A percentile compares a stretch with the other conserved stretches of the same genome.
phyloP scores from a whole-genome alignment of 2,329 filamentous ascomycete species.

The Phaeosphaeria sp. region DNA sequence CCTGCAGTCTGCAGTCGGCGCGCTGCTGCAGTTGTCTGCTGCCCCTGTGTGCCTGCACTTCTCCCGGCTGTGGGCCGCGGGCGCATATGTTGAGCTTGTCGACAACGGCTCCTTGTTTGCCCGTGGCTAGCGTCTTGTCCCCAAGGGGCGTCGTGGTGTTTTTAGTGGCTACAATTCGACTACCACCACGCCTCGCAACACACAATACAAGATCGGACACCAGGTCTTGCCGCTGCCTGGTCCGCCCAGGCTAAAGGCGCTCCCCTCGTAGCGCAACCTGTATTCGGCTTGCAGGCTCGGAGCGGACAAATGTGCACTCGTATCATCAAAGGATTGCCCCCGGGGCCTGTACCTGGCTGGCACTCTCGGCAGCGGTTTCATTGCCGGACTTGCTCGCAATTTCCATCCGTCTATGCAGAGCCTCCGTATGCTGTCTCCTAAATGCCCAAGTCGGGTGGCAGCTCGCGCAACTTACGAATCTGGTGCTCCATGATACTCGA shows the following conservation, averaged over 20 bases:
- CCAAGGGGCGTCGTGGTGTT: constrained; percentile 15
- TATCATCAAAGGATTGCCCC: constrained; percentile 13
- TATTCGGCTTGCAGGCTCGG: constrained; percentile 22
- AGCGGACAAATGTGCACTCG: constrained; percentile 4
- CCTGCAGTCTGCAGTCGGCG: background rate
- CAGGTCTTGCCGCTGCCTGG: background rate
- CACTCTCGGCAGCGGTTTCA: constrained; percentile 10
- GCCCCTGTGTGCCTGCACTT: background rate
- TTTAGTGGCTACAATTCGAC: constrained; percentile 17
- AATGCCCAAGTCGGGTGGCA: background rate
- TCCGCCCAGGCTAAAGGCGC: background rate
- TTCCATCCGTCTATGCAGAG: background rate
- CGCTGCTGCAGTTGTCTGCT: background rate
- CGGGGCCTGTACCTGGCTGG: constrained; percentile 14
- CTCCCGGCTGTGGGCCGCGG: background rate
- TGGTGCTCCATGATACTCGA: background rate
- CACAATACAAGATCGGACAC: constrained; percentile 2
- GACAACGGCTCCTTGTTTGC: constrained; percentile 3
- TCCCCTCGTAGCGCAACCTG: constrained; percentile 9
- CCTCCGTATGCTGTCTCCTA: background rate
- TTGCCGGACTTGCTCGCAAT: constrained; percentile 6
- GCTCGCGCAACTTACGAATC: background rate
- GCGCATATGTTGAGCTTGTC: background rate
- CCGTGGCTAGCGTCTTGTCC: constrained; percentile 21
- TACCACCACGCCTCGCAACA: background rate